phyloP scores from a whole-genome alignment of 1,139 yeast species.

The Geotrichum reessii region DNA sequence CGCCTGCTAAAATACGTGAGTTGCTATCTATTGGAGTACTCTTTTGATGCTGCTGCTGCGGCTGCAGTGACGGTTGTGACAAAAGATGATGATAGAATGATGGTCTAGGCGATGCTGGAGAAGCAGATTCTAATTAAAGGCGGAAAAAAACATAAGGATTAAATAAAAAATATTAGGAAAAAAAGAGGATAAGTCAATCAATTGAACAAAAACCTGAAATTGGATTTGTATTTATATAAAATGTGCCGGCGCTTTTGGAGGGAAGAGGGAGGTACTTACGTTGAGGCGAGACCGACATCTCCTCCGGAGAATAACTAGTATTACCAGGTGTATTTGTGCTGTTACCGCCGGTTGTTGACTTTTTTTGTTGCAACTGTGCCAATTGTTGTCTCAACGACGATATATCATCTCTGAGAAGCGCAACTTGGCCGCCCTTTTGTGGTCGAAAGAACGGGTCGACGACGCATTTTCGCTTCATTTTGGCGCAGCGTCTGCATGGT shows the following conservation, averaged over 20 bases:
- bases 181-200: background rate
- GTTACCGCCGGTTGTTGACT: conserved; percentile 18
- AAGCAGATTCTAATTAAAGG: background rate
- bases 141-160: background rate
- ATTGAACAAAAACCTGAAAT: background rate
- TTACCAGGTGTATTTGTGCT: background rate
- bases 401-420: conserved; percentile 74
- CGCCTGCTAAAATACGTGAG: conserved; percentile 13
- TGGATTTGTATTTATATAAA: background rate
- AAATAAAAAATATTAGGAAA: background rate
- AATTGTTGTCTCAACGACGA: conserved; percentile 75
- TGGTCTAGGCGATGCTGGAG: background rate
- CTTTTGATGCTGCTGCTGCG: background rate
- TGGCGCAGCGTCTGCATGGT: conserved; percentile 77
- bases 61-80: background rate
- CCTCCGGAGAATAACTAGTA: background rate
- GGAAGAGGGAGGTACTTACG: background rate
- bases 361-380: conserved; percentile 64
- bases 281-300: background rate
- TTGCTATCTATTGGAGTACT: conserved; percentile 11
- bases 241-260: background rate
- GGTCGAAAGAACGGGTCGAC: conserved; percentile 91
- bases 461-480: conserved; percentile 75
- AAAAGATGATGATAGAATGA: background rate
- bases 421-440: conserved; percentile 85